phyloP scores from a whole-genome alignment of 23 red algal genomes.

The Gracilariopsis chorda region DNA sequence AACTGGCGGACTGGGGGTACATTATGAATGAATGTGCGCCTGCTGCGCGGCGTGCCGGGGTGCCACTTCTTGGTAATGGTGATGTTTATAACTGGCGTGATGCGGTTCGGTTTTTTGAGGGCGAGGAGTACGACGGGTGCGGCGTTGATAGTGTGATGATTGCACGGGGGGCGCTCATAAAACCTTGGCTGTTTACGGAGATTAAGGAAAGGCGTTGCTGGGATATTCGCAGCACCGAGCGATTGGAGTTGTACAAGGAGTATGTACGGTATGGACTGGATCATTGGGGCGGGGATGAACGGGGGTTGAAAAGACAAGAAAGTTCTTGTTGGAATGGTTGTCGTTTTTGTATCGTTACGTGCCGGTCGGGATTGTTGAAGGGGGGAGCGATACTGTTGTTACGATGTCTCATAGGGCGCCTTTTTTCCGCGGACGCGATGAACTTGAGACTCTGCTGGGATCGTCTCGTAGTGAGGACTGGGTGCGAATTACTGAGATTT shows the following conservation, averaged over 20 bases:
- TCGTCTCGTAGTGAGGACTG: conserved; percentile 69
- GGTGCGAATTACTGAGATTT: conserved; percentile 72
- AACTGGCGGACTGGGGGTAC: conserved; percentile 81
- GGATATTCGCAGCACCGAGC: conserved; percentile 77
- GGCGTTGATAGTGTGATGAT: conserved; percentile 76
- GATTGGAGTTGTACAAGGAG: conserved; percentile 66
- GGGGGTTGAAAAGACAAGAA: conserved; percentile 67
- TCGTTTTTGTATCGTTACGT: conserved; percentile 80
- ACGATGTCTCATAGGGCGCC: conserved; percentile 64
- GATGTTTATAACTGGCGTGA: conserved; percentile 84
- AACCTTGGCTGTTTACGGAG: conserved; percentile 93
- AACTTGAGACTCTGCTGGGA: conserved; percentile 74
- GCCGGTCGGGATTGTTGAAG: conserved; percentile 58
- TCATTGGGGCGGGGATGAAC: conserved; percentile 84
- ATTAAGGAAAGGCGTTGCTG: conserved; percentile 75
- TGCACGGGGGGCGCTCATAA: conserved; percentile 87
- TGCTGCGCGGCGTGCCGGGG: conserved; percentile 26
- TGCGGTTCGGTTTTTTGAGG: conserved; percentile 32
- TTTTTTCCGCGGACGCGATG: conserved; percentile 60
- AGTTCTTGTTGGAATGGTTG: conserved; percentile 89
- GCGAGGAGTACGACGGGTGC: neutral
- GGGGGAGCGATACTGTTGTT: conserved; percentile 5
- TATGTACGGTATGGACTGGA: conserved; percentile 78
- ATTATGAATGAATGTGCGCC: conserved; percentile 58
- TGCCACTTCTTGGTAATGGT: conserved; percentile 76